Percentiles rank a stretch among this genome's conserved stretches.
Evolutionary conservation across 2,329 filamentous ascomycete genomes (phyloP).

Genomic region (Pseudopyrenochaeta lycopersici): DNA sequence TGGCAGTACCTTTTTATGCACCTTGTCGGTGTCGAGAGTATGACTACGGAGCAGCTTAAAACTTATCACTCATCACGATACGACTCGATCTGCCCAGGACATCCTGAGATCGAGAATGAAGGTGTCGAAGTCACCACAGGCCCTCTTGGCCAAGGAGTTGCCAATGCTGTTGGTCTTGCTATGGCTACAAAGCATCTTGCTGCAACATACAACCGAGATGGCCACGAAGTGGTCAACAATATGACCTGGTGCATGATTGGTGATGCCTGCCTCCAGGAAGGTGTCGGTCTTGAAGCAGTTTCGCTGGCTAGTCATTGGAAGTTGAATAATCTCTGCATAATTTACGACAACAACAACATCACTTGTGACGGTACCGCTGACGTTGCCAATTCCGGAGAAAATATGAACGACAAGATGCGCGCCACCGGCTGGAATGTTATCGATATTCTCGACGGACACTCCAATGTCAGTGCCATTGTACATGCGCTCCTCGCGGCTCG

Average conservation of each 20-base stretch:
- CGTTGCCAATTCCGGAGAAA: slow-evolving; percentile 59
- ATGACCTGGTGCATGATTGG: slow-evolving; percentile 66
- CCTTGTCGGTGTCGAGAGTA: slow-evolving; percentile 61
- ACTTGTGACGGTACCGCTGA: slow-evolving; percentile 65
- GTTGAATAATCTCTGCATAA: slow-evolving; percentile 64
- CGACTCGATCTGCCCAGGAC: slow-evolving; percentile 62
- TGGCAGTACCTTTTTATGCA: slow-evolving; percentile 65
- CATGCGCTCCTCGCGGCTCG: slow-evolving; percentile 57
- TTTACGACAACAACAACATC: slow-evolving; percentile 69
- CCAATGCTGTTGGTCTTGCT: slow-evolving; percentile 62
- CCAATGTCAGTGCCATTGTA: slow-evolving; percentile 60
- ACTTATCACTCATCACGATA: slow-evolving; percentile 59
- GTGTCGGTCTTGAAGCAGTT: slow-evolving; percentile 66
- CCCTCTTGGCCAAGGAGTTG: slow-evolving; percentile 66
- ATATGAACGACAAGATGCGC: slow-evolving; percentile 66
- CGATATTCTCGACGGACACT: slow-evolving; percentile 63
- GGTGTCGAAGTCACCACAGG: slow-evolving; percentile 68
- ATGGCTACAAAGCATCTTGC: slow-evolving; percentile 67
- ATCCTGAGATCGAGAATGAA: slow-evolving; percentile 66
- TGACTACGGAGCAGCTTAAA: slow-evolving; percentile 66
- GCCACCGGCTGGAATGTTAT: slow-evolving; percentile 66
- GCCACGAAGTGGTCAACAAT: slow-evolving; percentile 59
- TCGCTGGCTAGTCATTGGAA: slow-evolving; percentile 64
- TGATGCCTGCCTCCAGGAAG: slow-evolving; percentile 66
- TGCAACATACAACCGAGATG: slow-evolving; percentile 65